Evolutionary conservation across 2,329 filamentous ascomycete genomes (phyloP).

Genomic region (Neocatenulostroma microsporum): DNA sequence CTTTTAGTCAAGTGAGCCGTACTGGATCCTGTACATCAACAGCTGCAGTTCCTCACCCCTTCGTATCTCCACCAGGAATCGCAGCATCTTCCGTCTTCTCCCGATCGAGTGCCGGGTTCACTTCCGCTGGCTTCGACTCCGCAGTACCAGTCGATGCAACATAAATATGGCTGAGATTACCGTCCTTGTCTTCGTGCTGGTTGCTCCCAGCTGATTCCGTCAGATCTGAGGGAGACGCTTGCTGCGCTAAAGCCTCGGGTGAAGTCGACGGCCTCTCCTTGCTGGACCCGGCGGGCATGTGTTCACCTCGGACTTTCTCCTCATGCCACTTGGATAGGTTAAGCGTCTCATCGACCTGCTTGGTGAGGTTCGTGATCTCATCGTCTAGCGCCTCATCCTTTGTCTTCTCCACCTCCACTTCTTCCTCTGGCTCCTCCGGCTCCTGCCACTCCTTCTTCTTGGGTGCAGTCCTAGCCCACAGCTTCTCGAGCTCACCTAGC

Average conservation of each 20-base stretch:
- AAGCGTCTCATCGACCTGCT: slow-evolving; percentile 51
- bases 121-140: background rate
- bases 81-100: background rate
- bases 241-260: background rate
- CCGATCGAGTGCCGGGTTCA: background rate
- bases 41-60: no score
- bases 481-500: slow-evolving; percentile 68
- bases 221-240: background rate
- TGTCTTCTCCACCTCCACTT: slow-evolving; percentile 31
- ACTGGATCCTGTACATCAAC: no score
- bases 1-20: no score
- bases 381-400: slow-evolving; percentile 51
- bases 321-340: slow-evolving; percentile 41
- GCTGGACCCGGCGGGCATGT: background rate
- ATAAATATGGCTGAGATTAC: slow-evolving; percentile 11
- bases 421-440: slow-evolving; percentile 26
- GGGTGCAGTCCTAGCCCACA: slow-evolving; percentile 63
- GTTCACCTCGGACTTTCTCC: slow-evolving; percentile 26
- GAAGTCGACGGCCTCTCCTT: no score
- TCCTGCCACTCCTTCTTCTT: slow-evolving; percentile 38
- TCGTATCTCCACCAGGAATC: background rate
- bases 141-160: background rate
- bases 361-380: slow-evolving; percentile 51
- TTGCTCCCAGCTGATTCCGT: background rate
- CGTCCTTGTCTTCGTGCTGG: slow-evolving; percentile 1